Evolutionary conservation across 306 rosid species (phyloP).

Genomic region (Rosa lucieae): DNA sequence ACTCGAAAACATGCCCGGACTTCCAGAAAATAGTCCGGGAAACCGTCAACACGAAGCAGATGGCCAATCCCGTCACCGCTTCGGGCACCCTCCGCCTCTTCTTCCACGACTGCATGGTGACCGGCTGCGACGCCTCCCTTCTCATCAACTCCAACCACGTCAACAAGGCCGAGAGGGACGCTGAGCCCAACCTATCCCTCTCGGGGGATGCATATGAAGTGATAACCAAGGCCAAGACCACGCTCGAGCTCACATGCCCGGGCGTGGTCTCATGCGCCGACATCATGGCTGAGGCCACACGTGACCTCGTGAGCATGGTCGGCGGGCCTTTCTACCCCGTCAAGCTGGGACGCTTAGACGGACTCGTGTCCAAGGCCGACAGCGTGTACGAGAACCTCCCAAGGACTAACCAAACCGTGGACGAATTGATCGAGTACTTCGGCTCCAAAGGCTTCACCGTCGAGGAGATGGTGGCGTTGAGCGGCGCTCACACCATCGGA

Average conservation of each 20-base stretch:
- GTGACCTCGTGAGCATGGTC: conserved; percentile 44
- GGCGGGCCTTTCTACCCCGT: conserved; percentile 54
- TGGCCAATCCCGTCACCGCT: conserved; percentile 38
- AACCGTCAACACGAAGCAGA: conserved; percentile 29
- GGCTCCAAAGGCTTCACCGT: conserved; percentile 35
- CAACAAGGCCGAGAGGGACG: conserved; percentile 44
- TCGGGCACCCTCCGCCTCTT: conserved; percentile 48
- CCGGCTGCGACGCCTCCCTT: conserved; percentile 51
- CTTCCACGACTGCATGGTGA: conserved; percentile 49
- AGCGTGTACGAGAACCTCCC: conserved; percentile 37
- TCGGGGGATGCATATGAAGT: conserved; percentile 53
- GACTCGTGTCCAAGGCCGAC: conserved; percentile 30
- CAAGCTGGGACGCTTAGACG: conserved; percentile 43
- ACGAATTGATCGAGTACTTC: conserved; percentile 35
- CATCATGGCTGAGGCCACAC: conserved; percentile 43
- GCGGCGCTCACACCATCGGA: conserved; percentile 56
- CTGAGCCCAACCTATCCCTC: conserved; percentile 41
- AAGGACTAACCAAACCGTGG: conserved; percentile 26
- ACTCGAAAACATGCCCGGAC: conserved; percentile 42
- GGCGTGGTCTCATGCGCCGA: conserved; percentile 58
- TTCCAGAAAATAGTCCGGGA: conserved; percentile 37
- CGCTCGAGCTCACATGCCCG: conserved; percentile 54
- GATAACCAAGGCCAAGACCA: conserved; percentile 33
- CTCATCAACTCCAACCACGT: conserved; percentile 37
- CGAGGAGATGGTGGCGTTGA: conserved; percentile 48